A percentile compares a stretch with the other conserved stretches of the same genome.
These are phyloP conservation scores for Casuarina equisetifolia DNA, from an alignment of 306 rosid genomes.

Conservation along the genomic window DNA sequence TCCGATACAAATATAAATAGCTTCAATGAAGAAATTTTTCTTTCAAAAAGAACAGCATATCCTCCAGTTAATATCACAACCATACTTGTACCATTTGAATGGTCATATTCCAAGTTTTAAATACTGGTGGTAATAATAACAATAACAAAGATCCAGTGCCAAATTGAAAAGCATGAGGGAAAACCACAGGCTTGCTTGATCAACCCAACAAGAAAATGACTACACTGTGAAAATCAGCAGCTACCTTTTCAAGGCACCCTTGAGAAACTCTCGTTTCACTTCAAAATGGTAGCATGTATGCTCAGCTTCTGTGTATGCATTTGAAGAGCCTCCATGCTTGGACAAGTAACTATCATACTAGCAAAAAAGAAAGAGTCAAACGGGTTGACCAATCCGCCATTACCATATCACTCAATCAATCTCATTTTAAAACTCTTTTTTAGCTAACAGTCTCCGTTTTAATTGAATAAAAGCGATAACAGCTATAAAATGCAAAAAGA, in stretches of 20 bases:
- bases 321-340: conserved; percentile 96
- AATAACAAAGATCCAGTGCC: conserved; percentile 2
- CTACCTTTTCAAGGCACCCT: conserved; percentile 89
- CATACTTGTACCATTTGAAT: not conserved
- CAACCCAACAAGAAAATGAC: conserved; percentile 24
- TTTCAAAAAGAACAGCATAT: conserved; percentile 10
- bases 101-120: conserved; percentile 12
- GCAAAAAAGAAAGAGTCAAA: conserved; percentile 48
- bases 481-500: conserved; percentile 7
- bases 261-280: conserved; percentile 82
- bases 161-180: conserved; percentile 24
- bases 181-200: conserved; percentile 24
- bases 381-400: conserved; percentile 28
- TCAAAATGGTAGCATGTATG: conserved; percentile 98
- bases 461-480: conserved; percentile 20
- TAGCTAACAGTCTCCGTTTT: not conserved
- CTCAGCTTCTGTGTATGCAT: conserved; percentile 91
- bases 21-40: not conserved
- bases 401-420: conserved; percentile 15
- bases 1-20: not conserved
- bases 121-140: conserved; percentile 5
- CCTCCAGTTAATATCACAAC: conserved; percentile 9
- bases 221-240: conserved; percentile 24
- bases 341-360: conserved; percentile 98
- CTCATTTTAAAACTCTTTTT: not conserved